A percentile compares a stretch with the other conserved stretches of the same genome.
Evolutionary conservation across 441 rosid species (phyloP).

Genomic region (Corymbia citriodora): DNA sequence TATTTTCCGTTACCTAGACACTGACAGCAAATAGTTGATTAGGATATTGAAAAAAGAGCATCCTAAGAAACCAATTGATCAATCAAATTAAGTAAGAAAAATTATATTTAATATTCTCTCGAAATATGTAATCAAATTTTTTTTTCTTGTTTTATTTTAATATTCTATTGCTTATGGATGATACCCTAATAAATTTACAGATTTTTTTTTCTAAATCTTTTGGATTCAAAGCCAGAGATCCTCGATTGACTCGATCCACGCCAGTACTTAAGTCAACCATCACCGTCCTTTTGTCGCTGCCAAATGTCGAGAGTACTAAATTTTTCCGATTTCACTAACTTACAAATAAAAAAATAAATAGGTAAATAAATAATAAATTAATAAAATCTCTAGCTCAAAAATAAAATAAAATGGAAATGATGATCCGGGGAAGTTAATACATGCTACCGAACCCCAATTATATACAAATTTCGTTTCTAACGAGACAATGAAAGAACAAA

Average conservation of each 20-base stretch:
- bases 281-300: neutral
- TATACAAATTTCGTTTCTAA: neutral
- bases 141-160: neutral
- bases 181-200: neutral
- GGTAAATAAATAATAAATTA: neutral
- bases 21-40: neutral
- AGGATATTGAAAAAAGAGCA: neutral
- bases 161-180: accelerated
- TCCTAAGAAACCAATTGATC: neutral
- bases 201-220: neutral
- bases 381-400: neutral
- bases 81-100: neutral
- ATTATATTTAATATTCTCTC: neutral
- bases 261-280: neutral
- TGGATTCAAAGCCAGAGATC: neutral
- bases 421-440: neutral
- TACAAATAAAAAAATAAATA: neutral
- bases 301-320: neutral
- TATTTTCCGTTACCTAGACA: neutral
- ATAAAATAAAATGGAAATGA: neutral
- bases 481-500: neutral
- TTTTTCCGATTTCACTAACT: neutral
- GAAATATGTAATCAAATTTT: accelerated
- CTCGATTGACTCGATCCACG: neutral
- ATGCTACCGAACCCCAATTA: neutral